Evolutionary conservation across 2,329 filamentous ascomycete species (phyloP).

Genomic region (Pseudocercospora macadamiae): DNA sequence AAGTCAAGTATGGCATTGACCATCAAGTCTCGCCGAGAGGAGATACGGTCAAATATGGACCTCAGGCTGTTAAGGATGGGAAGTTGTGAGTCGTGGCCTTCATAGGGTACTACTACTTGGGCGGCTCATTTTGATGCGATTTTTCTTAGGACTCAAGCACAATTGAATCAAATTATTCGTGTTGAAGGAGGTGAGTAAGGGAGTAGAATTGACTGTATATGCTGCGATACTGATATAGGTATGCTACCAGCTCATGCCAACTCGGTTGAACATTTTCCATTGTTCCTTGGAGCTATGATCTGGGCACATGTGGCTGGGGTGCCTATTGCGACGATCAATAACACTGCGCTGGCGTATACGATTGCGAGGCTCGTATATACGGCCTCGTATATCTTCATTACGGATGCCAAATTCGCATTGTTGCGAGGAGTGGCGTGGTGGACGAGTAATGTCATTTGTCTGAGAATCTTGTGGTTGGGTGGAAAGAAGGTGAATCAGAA

Average conservation of each 20-base stretch:
- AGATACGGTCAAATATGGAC: conserved; percentile 51
- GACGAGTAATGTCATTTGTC: conserved; percentile 48
- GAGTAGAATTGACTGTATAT: too few species aligned
- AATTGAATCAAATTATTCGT: conserved; percentile 49
- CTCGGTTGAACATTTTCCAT: conserved; percentile 47
- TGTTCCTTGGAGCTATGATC: conserved; percentile 45
- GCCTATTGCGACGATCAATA: conserved; percentile 42
- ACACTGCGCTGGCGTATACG: conserved; percentile 45
- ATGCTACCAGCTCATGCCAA: conserved; percentile 49
- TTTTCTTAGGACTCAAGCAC: conserved; percentile 40
- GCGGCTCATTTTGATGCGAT: too few species aligned
- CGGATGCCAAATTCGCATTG: conserved; percentile 40
- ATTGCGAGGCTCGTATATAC: conserved; percentile 47
- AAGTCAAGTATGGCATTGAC: conserved; percentile 49
- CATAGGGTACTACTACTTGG: too few species aligned
- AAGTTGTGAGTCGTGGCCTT: conserved; percentile 24
- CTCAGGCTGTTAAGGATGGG: conserved; percentile 32
- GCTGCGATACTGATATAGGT: too few species aligned
- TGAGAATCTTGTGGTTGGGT: conserved; percentile 42
- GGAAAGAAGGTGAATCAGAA: conserved; percentile 35
- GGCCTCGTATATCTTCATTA: conserved; percentile 45
- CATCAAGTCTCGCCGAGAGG: conserved; percentile 53
- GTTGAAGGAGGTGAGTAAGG: conserved; percentile 38
- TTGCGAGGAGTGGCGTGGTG: conserved; percentile 48
- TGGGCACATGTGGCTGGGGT: conserved; percentile 48